phyloP scores from a whole-genome alignment of 2,329 filamentous ascomycete genomes.

The Tetracladium maxilliforme region DNA sequence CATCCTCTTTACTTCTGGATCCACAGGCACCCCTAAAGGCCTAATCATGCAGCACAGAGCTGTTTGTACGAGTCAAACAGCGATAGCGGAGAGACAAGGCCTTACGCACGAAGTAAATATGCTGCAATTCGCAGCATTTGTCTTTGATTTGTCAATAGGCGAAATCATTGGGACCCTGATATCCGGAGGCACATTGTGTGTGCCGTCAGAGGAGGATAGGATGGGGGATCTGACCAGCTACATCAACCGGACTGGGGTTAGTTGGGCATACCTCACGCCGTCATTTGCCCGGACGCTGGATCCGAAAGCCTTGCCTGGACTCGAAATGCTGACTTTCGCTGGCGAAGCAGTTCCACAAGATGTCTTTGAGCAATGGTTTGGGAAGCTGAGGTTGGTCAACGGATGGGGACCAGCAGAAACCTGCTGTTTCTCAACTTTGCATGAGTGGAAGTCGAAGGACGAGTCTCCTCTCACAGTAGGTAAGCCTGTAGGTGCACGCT shows the following conservation, averaged over 20 bases:
- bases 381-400: slow-evolving; percentile 20
- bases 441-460: too few species aligned
- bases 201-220: slow-evolving; percentile 20
- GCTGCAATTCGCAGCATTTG: slow-evolving; percentile 17
- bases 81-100: too few species aligned
- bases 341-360: slow-evolving; percentile 18
- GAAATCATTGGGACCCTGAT: slow-evolving; percentile 20
- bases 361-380: slow-evolving; percentile 21
- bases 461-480: too few species aligned
- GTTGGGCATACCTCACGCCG: slow-evolving; percentile 12
- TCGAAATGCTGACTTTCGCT: slow-evolving; percentile 10
- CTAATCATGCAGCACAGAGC: too few species aligned
- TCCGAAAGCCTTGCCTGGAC: slow-evolving; percentile 8
- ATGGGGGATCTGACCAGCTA: slow-evolving; percentile 18
- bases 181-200: slow-evolving; percentile 21
- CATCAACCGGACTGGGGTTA: slow-evolving; percentile 10
- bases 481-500: too few species aligned
- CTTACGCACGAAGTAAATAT: too few species aligned
- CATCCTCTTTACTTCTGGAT: slow-evolving; percentile 12
- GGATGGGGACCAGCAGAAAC: slow-evolving; percentile 29
- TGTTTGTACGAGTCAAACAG: too few species aligned
- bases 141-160: slow-evolving; percentile 21
- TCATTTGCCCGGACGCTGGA: slow-evolving; percentile 12
- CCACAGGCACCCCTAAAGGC: too few species aligned
- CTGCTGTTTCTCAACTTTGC: too few species aligned